phyloP scores from a whole-genome alignment of 805 yeast species.

The Barnettozyma sucrosica region DNA sequence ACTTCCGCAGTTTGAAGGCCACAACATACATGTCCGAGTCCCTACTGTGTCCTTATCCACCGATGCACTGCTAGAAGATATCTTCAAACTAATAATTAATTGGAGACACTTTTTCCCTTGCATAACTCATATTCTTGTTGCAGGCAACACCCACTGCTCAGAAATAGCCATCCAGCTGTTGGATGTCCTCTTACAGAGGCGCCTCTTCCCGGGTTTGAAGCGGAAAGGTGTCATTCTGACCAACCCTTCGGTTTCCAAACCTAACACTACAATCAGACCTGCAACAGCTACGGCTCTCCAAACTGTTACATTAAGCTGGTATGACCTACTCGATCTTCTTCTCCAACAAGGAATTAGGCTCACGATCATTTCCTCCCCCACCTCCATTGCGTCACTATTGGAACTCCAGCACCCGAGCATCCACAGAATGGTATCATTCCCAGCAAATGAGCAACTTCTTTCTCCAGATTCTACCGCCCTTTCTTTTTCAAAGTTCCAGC shows the following conservation, averaged over 20 bases:
- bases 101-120: slow-evolving; percentile 44
- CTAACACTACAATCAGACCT: neutral
- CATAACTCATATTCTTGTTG: slow-evolving; percentile 44
- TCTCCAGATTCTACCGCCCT: neutral
- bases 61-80: slow-evolving; percentile 34
- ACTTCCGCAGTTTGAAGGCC: slow-evolving; percentile 12
- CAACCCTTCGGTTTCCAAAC: neutral
- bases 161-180: slow-evolving; percentile 44
- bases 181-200: slow-evolving; percentile 31
- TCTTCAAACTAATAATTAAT: slow-evolving; percentile 38
- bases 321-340: neutral
- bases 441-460: neutral
- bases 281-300: neutral
- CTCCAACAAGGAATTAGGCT: neutral
- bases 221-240: neutral
- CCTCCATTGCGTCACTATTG: neutral
- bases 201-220: neutral
- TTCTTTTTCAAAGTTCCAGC: neutral
- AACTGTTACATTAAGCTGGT: slow-evolving; percentile 1
- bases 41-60: slow-evolving; percentile 24
- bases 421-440: slow-evolving; percentile 1
- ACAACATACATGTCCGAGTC: slow-evolving; percentile 30
- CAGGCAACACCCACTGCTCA: slow-evolving; percentile 49
- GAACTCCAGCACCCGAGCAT: slow-evolving; percentile 3
- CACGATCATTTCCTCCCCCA: neutral